Evolutionary conservation across 2,329 filamentous ascomycete species (phyloP), one percentile per base, ranked within the genome.

Genomic region (Orbilia quercus): DNA sequence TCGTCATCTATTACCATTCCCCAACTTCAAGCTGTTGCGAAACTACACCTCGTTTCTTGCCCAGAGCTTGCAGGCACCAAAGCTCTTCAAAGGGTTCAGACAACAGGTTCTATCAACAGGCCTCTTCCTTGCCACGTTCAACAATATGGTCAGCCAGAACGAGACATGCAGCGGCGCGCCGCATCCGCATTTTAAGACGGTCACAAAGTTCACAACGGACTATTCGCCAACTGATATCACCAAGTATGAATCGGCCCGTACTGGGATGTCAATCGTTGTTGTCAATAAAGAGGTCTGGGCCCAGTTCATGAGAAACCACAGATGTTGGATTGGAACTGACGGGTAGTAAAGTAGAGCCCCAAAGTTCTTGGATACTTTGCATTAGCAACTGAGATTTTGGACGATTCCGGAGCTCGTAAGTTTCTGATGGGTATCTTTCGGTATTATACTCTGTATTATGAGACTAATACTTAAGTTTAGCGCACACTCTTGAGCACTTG

Each of bases 351-450:
- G 40, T 67, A 74, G 69, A 66, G 95, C 0, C 95, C 95, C n/a
- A 98, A 97, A 81, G 87, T 97, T 74, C 90, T 91, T 77, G 95
- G 95, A 34, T 96, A 96, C 82, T 99, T 99, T 81, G 90, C 93
- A 34, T 85, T 99, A 59, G 95, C 95, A 34, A 99, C 95, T 1
- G 95, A 99, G 82, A 98, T 99, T 77, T 90, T 96, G 78, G 95
- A 99, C 82, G 92, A 99, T 80, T 98, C 94, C 9, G 95, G 95
- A 42, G 91, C 95, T 12, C 95, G 69, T 74, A 58, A 28, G 62
- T n/a, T 3, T 16, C 36, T 51, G 25, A 81, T 75, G n/a, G n/a
- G n/a, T n/a, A n/a, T n/a, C n/a, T 75, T 78, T 14, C 11, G 14
- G n/a, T 4, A n/a, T 14, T 31, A 12, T 2, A 18, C 14, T 31